Evolutionary conservation across 768 basidiomycete species (phyloP), one percentile per base, ranked within the genome.

Genomic region (Mrakia hoshinonis): DNA sequence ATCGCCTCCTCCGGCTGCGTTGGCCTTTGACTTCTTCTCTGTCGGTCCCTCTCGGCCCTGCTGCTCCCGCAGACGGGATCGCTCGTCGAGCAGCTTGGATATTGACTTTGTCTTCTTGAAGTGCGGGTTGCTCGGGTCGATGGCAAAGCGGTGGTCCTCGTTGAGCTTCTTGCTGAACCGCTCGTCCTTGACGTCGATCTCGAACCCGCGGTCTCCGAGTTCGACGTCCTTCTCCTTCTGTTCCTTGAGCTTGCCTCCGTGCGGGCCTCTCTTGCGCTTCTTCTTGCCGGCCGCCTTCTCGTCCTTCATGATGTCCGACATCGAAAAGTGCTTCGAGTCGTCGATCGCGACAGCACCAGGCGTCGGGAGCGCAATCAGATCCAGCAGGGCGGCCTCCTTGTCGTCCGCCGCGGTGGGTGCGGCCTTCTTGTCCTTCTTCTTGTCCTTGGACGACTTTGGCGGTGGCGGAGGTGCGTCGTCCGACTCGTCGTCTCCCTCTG

Each of bases 91-190:
- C 13, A 99, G 83, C 2, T 87, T 85, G 11, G 85, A 77, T 95
- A 98, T 99, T 63, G 87, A 86, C 79, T 89, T 91, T 0, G 95
- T 94, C 82, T 89, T 92, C 79, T 89, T 92, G 83, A 89, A 98
- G 69, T 87, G 90, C 78, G 95, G 92, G 81, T 97, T 90, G 67
- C 86, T 90, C 24, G 96, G 95, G 79, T 99, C 96, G 74, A 99
- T 93, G 0, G 95, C 94, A 74, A 91, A 98, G 39, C 87, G 85
- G 76, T 91, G 87, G 76, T 97, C 89, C 75, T 96, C 91, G 76
- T 92, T 89, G 54, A 98, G 77, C 26, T 85, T 87, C 77, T 86
- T 86, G 58, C 69, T 70, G 83, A 98, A 98, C 20, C 96, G 88
- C 12, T 87, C 85, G 76, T 99, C 96, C 75, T 85, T 84, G 73